These are phyloP conservation scores for Botrytis cinerea DNA, from an alignment of 2,329 filamentous ascomycete genomes.

Conservation along the genomic window DNA sequence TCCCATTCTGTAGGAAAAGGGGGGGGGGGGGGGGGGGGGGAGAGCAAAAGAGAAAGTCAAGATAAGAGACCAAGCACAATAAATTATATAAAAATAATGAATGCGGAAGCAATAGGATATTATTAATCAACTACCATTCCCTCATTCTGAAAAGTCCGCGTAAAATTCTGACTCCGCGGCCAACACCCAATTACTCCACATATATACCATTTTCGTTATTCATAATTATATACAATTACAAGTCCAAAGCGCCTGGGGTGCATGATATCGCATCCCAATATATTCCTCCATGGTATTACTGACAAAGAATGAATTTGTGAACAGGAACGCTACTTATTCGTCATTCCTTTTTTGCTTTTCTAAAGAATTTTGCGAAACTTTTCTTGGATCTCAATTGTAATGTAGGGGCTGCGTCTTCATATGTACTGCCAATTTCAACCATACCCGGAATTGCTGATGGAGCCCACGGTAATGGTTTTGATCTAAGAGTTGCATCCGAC, in stretches of 20 bases:
- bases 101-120: not conserved
- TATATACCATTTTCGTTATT: not conserved
- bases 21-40: too few species aligned
- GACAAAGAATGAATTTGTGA: not conserved
- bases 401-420: not conserved
- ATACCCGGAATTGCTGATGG: constrained; percentile 18
- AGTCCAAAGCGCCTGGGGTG: not conserved
- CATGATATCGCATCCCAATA: not conserved
- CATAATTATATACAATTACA: not conserved
- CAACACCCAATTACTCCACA: not conserved
- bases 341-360: constrained; percentile 15
- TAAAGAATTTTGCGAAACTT: constrained; percentile 19
- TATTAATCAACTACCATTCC: not conserved
- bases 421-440: constrained; percentile 22
- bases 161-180: not conserved
- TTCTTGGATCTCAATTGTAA: constrained; percentile 12
- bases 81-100: not conserved
- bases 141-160: too few species aligned
- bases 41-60: not conserved
- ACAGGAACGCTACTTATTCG: not conserved
- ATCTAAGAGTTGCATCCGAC: constrained; percentile 7
- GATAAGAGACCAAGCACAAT: not conserved
- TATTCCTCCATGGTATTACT: not conserved
- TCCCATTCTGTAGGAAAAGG: too few species aligned
- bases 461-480: constrained; percentile 24